Conservation (phyloP, 2,329 filamentous ascomycete genomes). For the Endocalyx cinctus region DNA sequence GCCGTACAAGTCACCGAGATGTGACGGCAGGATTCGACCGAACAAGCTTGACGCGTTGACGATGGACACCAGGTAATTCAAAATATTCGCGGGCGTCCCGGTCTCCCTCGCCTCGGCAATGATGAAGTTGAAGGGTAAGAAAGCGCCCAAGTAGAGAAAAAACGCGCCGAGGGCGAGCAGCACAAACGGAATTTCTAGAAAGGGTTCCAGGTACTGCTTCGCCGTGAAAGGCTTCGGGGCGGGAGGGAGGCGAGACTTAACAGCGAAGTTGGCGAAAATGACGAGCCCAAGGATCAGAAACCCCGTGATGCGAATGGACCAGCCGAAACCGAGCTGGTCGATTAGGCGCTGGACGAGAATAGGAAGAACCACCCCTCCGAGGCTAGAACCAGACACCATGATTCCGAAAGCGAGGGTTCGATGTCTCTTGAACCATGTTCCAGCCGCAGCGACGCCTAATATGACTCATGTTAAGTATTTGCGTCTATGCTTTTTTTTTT, state of each 20-base stretch:
- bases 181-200: conserved; percentile 33
- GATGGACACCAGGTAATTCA: too few relatives aligned
- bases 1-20: conserved; percentile 34
- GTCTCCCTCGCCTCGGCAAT: conserved; percentile 38
- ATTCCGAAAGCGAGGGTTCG: conserved; percentile 42
- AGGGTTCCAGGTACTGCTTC: conserved; percentile 30
- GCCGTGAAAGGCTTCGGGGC: conserved; percentile 26
- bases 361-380: too few relatives aligned
- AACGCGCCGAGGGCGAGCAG: conserved; percentile 34
- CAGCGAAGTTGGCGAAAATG: conserved; percentile 45
- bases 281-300: conserved; percentile 51
- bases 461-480: not conserved
- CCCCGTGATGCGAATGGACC: too few relatives aligned
- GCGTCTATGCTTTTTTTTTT: not conserved
- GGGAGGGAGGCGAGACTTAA: conserved; percentile 45
- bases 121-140: conserved; percentile 49
- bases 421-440: conserved; percentile 45
- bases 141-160: conserved; percentile 46
- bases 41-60: too few relatives aligned
- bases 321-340: too few relatives aligned
- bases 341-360: too few relatives aligned
- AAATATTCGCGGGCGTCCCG: too few relatives aligned
- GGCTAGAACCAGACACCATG: too few relatives aligned
- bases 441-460: conserved; percentile 28
- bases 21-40: conserved; percentile 11